These are phyloP conservation scores for Endoconidiophora polonica DNA, from an alignment of 2,329 filamentous ascomycete genomes.

Conservation along the genomic window DNA sequence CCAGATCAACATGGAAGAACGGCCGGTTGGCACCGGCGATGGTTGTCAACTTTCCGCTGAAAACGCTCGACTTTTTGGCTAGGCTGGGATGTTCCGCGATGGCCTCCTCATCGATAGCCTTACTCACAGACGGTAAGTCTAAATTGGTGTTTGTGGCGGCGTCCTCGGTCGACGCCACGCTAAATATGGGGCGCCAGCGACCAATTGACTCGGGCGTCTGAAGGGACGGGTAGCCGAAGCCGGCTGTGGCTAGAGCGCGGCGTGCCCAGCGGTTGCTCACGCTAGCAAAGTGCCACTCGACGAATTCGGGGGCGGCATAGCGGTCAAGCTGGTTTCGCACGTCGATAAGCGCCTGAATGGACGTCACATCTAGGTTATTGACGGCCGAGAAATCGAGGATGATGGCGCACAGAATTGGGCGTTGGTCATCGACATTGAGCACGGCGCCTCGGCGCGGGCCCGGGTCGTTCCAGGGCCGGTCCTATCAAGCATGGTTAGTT, in stretches of 20 bases:
- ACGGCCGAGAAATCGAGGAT: constrained; percentile 42
- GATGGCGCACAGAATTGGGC: constrained; percentile 34
- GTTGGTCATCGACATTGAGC: constrained; percentile 19
- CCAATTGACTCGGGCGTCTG: constrained; percentile 17
- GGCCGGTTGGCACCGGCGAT: constrained; percentile 28
- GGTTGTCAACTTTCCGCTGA: constrained; percentile 14
- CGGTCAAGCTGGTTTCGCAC: constrained; percentile 36
- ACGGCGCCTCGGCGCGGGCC: constrained; percentile 23
- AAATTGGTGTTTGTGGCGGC: constrained; percentile 3
- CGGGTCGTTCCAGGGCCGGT: constrained; percentile 41
- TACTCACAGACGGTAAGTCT: background rate
- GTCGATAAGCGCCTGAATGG: constrained; percentile 39
- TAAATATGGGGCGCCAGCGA: constrained; percentile 22
- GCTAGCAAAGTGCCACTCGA: constrained; percentile 38
- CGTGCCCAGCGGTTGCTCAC: constrained; percentile 40
- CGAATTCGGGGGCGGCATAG: constrained; percentile 30
- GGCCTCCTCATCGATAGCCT: constrained; percentile 4
- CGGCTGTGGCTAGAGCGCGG: constrained; percentile 36
- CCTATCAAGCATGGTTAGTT: constrained; percentile 14
- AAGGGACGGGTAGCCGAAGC: constrained; percentile 32
- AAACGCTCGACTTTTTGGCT: constrained; percentile 14
- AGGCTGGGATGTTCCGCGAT: constrained; percentile 9
- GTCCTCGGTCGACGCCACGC: constrained; percentile 18
- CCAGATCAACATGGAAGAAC: constrained; percentile 31
- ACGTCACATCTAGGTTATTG: constrained; percentile 40